Base-by-base conservation (phyloP, 23 red algal species). In the Agarophyton chilense region DNA sequence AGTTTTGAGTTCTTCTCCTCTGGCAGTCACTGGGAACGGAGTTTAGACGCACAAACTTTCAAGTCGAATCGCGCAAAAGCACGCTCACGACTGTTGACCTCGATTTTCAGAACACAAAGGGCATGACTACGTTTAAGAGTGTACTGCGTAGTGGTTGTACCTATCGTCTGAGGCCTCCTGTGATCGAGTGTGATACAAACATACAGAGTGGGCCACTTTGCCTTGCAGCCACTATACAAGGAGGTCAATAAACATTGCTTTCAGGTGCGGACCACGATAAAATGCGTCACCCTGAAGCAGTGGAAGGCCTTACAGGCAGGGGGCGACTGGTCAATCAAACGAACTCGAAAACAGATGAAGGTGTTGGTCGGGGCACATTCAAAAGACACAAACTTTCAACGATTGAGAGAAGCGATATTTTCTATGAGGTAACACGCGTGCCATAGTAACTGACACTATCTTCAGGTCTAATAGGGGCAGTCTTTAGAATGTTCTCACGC, bases 61-160 rank as follows among this genome's bases (percentile, higher is more conserved):
- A 74, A 47, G 68, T 49, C 39, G 38, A 74, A 49, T 74, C 68
- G 43, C 68, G 68, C 68, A 24, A 28, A 74, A 74, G 43, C 68
- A 74, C 43, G 68, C 45, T 74, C 26, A 22, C 40, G 41, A 74
- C 64, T 41, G 38, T 41, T 70, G 34, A 70, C 64, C 28, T 70
- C 38, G 64, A 33, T 70, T 70, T 26, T n/a, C 32, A 58, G 22
- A 21, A 18, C 21, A 70, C 68, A 74, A 47, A 46, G 29, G 7
- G 41, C 10, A 47, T 49, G 39, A 47, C 68, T 47, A 31, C 43
- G 32, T 47, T 40, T 40, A 47, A 49, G 13, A 41, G 4, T 70
- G 64, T 70, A 41, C 64, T 40, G 34, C 35, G 19, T 39, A 42
- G 64, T 70, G 64, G 64, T 70, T 29, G 68, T 74, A 74, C 68